Percentiles rank a stretch among this genome's conserved stretches.
phyloP scores from a whole-genome alignment of 257 asterid genomes.

The Henckelia pumila region DNA sequence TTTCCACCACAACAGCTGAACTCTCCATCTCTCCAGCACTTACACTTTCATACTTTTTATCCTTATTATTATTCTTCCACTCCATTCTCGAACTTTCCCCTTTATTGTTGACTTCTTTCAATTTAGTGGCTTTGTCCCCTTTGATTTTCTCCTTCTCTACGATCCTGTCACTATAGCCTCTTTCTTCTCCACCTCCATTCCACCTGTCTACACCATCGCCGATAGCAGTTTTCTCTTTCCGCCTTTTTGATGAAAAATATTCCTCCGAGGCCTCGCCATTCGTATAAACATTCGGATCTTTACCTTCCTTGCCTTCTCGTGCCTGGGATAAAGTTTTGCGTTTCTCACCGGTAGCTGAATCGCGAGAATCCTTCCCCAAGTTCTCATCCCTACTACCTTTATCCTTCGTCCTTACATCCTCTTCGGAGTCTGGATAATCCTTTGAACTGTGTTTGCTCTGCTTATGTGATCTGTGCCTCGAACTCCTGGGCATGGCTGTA shows the following conservation, averaged over 20 bases:
- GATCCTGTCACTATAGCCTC: slow-evolving; percentile 40
- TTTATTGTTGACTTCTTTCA: slow-evolving; percentile 49
- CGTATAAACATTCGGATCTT: slow-evolving; percentile 56
- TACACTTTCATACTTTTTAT: slow-evolving; percentile 26
- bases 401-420: slow-evolving; percentile 70
- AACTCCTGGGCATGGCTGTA: slow-evolving; percentile 74
- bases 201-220: slow-evolving; percentile 64
- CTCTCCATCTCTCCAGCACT: slow-evolving; percentile 41
- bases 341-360: slow-evolving; percentile 82
- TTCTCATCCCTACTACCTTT: slow-evolving; percentile 50
- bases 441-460: slow-evolving; percentile 82
- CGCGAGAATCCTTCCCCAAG: slow-evolving; percentile 49
- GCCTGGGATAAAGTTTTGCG: slow-evolving; percentile 61
- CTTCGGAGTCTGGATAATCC: slow-evolving; percentile 87
- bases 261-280: slow-evolving; percentile 72
- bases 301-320: slow-evolving; percentile 58
- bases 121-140: slow-evolving; percentile 50
- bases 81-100: slow-evolving; percentile 52
- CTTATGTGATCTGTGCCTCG: slow-evolving; percentile 89
- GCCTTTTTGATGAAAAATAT: slow-evolving; percentile 66
- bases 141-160: slow-evolving; percentile 45
- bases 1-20: slow-evolving; percentile 44
- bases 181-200: slow-evolving; percentile 72
- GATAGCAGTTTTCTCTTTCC: slow-evolving; percentile 63
- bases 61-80: slow-evolving; percentile 60